These are phyloP conservation scores for Citrus trifoliata DNA, from an alignment of 345 rosid species.

Conservation along the genomic window DNA sequence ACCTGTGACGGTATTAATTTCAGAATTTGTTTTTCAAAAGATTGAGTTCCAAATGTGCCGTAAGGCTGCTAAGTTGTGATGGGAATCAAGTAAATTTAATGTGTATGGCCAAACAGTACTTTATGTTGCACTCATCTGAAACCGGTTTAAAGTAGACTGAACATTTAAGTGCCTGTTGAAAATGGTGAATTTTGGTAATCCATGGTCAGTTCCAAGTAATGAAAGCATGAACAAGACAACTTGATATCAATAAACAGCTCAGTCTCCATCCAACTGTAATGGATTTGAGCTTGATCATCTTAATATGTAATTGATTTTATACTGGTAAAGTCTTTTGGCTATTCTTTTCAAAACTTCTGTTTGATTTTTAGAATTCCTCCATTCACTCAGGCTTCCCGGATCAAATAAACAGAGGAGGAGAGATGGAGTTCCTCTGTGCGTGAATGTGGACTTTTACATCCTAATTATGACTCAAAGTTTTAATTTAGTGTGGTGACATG, in stretches of 20 bases:
- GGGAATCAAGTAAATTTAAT: not conserved
- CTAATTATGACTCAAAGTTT: not conserved
- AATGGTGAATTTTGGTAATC: not conserved
- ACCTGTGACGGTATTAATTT: too few species aligned
- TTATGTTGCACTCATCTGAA: not conserved
- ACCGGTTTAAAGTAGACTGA: not conserved
- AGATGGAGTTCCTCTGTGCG: not conserved
- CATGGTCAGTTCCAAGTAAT: not conserved
- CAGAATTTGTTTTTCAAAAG: too few species aligned
- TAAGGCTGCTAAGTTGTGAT: not conserved
- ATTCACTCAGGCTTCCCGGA: not conserved
- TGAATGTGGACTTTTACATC: not conserved
- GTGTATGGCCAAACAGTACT: not conserved
- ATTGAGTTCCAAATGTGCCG: too few species aligned
- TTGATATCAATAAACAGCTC: not conserved
- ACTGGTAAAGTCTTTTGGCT: not conserved
- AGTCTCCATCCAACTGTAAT: not conserved
- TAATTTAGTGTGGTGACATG: not conserved
- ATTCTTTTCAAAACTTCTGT: not conserved
- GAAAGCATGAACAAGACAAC: not conserved
- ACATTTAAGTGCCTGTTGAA: not conserved
- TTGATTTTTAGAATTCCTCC: not conserved
- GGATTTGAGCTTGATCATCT: not conserved
- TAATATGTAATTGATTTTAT: not conserved
- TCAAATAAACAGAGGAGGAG: not conserved